phyloP scores from a whole-genome alignment of 73 alveolate genomes.

The Paramecium primaurelia region DNA sequence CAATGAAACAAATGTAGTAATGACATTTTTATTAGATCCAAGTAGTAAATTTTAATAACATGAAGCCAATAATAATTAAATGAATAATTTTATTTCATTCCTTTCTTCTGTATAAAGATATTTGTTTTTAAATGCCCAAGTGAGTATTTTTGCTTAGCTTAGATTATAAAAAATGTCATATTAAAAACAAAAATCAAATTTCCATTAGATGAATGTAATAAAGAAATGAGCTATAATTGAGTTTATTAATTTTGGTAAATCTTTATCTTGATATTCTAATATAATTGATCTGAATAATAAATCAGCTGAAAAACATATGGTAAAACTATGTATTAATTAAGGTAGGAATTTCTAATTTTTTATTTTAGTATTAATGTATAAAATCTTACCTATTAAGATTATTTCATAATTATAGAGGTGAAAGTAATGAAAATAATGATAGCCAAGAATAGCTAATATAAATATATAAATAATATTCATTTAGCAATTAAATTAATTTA shows the following conservation, averaged over 20 bases:
- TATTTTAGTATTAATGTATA: background rate
- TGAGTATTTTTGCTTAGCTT: background rate
- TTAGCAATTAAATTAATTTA: background rate
- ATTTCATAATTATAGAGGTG: conserved; percentile 14
- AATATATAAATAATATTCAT: background rate
- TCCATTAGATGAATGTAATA: background rate
- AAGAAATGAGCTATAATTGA: background rate
- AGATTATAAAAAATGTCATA: background rate
- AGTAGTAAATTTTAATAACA: background rate
- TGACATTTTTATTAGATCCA: background rate
- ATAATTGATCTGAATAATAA: conserved; percentile 1
- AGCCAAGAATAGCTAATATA: conserved; percentile 1
- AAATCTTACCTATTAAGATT: background rate
- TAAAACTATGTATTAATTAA: background rate
- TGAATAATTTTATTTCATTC: background rate
- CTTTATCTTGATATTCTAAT: background rate
- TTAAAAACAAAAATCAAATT: background rate
- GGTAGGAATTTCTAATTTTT: background rate
- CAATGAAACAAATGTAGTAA: background rate
- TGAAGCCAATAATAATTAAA: background rate
- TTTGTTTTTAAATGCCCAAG: background rate
- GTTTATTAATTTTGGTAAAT: conserved; percentile 24
- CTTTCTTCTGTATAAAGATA: background rate
- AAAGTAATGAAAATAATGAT: background rate
- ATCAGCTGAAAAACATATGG: background rate